phyloP scores from a whole-genome alignment of 164 flowering plant species.

The Annona squamosa region DNA sequence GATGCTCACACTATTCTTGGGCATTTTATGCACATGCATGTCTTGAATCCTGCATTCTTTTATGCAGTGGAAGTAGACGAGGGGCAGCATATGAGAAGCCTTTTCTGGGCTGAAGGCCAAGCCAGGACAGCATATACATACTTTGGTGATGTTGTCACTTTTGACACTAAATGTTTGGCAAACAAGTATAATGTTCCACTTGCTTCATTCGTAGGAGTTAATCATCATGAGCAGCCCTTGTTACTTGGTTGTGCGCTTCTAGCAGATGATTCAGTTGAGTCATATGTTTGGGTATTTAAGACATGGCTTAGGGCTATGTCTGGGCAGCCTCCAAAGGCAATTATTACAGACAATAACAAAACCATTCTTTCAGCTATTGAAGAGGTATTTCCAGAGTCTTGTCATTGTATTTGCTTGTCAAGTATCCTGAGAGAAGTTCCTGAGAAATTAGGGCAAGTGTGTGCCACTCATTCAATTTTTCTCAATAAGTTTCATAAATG shows the following conservation, averaged over 20 bases:
- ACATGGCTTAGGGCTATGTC: constrained; percentile 81
- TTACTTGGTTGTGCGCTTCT: constrained; percentile 84
- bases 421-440: constrained; percentile 69
- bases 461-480: constrained; percentile 49
- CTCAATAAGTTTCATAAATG: constrained; percentile 75
- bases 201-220: constrained; percentile 43
- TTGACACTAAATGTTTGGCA: constrained; percentile 38
- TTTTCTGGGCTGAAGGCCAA: constrained; percentile 35
- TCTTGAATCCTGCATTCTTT: constrained; percentile 30
- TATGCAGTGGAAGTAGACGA: constrained; percentile 34
- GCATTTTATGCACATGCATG: constrained; percentile 36
- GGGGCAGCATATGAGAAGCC: constrained; percentile 27
- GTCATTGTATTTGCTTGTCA: constrained; percentile 81
- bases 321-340: constrained; percentile 59
- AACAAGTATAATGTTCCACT: constrained; percentile 29
- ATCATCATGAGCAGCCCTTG: constrained; percentile 43
- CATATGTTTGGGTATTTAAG: constrained; percentile 72
- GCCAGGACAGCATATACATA: constrained; percentile 28
- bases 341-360: constrained; percentile 72
- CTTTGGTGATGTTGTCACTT: constrained; percentile 39
- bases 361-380: constrained; percentile 60
- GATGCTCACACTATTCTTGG: constrained; percentile 51
- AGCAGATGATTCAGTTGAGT: constrained; percentile 65
- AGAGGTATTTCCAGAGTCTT: constrained; percentile 67
- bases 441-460: constrained; percentile 60